Evolutionary conservation across 768 basidiomycete species (phyloP), one percentile per base, ranked within the genome.

Genomic region (Kwoniella mangroviensis): DNA sequence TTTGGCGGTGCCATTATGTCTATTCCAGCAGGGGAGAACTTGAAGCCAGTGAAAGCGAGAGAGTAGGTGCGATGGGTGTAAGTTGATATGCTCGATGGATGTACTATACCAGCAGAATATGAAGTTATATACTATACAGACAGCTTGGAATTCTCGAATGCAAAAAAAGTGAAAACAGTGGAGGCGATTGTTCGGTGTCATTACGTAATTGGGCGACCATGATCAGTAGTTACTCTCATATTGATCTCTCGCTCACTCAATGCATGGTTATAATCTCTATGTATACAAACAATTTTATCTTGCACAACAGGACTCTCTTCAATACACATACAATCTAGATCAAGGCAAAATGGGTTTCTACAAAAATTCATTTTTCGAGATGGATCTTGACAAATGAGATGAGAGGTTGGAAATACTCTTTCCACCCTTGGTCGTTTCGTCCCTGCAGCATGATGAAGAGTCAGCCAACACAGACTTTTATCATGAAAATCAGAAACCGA

Each of bases 341-440:
- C 34, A 34, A 34, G 34, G 34, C 34, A 7, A 34, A 34, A 34
- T 34, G 6, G 34, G 34, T 5, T 34, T 34, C n/a, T 7, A 7
- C 34, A 34, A 34, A 0, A 34, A 7, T 34, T 34, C 34, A 34
- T 49, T 49, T 3, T 17, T 49, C 19, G 15, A 49, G 45, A 49
- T 49, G 61, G 58, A 66, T 53, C 6, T 73, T 54, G 3, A 71
- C 56, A 60, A 75, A 75, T 3, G 68, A 63, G 22, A 75, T 58
- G 21, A 45, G 19, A 19, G 74, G 74, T 19, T 52, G 19, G 43
- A 75, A 64, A 41, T 70, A 75, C 49, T 73, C 60, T 17, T 59
- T 45, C 74, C 74, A 73, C 1, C 72, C 69, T 24, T 49, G 52
- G 17, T 67, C 62, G 2, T 66, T 59, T 0, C 71, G 71, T 3